Percentiles rank a stretch among this genome's conserved stretches.
These are phyloP conservation scores for Polygonum aviculare DNA, from an alignment of 148 eudicot species.

Conservation along the genomic window DNA sequence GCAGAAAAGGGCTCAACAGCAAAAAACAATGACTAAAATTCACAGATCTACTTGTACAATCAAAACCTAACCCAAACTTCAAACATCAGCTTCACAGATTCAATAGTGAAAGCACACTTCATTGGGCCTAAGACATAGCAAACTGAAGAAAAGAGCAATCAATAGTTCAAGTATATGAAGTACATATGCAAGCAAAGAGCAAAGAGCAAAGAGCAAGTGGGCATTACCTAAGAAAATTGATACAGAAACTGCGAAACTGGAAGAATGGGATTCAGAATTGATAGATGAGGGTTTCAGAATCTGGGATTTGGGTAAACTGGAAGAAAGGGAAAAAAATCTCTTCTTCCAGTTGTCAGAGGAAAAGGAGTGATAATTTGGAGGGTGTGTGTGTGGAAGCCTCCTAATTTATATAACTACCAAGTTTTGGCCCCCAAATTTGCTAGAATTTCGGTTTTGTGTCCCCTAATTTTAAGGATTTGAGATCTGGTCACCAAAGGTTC, in stretches of 20 bases:
- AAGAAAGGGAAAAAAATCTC: neutral
- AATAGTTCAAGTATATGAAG: neutral
- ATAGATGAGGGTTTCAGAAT: neutral
- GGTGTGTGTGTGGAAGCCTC: neutral
- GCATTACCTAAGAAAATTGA: neutral
- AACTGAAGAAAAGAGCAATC: neutral
- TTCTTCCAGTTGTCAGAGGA: neutral
- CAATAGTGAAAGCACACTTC: neutral
- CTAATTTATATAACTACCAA: neutral
- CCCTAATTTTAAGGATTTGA: neutral
- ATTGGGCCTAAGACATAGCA: neutral
- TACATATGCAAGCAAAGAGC: neutral
- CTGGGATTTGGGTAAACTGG: neutral
- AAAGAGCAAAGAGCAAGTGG: neutral
- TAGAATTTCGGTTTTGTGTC: neutral
- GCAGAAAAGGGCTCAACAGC: neutral
- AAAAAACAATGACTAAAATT: neutral
- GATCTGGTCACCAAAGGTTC: constrained; percentile 6
- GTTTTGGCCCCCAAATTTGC: neutral
- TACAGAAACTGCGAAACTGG: neutral
- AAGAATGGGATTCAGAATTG: neutral
- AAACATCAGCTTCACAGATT: neutral
- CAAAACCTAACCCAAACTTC: neutral
- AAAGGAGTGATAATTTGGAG: constrained; percentile 5
- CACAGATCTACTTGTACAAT: neutral